Percentiles rank a stretch among this genome's conserved stretches.
Conservation (phyloP, 768 basidiomycete species). For the Exsudoporus frostii region DNA sequence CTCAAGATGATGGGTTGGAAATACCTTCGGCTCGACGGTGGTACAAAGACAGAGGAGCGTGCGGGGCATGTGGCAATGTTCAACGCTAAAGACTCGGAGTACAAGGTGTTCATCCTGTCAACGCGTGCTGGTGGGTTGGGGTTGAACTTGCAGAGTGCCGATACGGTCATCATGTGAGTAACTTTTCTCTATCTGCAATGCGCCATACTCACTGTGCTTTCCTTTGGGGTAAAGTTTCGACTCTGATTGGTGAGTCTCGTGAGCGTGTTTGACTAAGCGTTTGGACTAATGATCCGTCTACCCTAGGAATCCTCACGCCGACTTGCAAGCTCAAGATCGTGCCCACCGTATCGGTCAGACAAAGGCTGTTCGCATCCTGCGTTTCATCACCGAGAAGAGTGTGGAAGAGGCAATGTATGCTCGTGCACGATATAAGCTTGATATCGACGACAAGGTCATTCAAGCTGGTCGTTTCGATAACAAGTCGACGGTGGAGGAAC, state of each 20-base stretch:
- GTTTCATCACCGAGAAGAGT: constrained; percentile 97
- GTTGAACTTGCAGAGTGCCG: constrained; percentile 93
- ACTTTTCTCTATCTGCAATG: neutral
- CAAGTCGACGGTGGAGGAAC: constrained; percentile 96
- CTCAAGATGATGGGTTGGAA: constrained; percentile 83
- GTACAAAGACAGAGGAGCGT: constrained; percentile 94
- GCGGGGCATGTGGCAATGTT: constrained; percentile 82
- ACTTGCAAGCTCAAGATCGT: constrained; percentile 99
- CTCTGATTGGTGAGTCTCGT: constrained; percentile 56
- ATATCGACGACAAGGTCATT: constrained; percentile 99
- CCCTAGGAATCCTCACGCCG: constrained; percentile 92
- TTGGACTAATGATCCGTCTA: constrained; percentile 1
- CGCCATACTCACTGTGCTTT: constrained; percentile 8
- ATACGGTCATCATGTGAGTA: constrained; percentile 91
- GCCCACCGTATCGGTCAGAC: constrained; percentile 99
- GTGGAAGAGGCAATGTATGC: constrained; percentile 98
- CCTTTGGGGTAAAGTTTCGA: constrained; percentile 53
- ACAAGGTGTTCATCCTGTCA: constrained; percentile 89
- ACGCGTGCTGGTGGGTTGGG: constrained; percentile 92
- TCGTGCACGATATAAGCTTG: constrained; percentile 91
- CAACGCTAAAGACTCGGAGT: constrained; percentile 86
- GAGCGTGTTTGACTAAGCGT: neutral
- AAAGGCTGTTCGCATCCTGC: constrained; percentile 92
- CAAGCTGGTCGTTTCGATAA: constrained; percentile 99
- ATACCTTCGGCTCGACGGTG: constrained; percentile 91